Base-by-base conservation (phyloP, 768 basidiomycete species). In the Boletus rubroflammeus region DNA sequence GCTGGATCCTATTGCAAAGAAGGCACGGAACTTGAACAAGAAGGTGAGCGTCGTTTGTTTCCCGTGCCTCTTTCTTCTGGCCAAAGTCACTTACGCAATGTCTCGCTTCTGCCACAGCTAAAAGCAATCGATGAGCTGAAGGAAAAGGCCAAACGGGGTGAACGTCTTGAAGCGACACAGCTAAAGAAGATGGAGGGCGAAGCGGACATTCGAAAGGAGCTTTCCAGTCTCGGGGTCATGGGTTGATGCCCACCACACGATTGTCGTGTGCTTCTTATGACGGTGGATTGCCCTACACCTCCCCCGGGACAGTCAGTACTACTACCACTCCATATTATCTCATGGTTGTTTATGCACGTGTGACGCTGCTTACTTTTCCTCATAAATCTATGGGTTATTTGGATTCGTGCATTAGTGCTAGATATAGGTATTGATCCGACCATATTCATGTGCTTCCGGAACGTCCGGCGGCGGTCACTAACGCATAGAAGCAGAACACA, bases 71-170 rank as follows among this genome's bases (percentile, higher is more conserved):
- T 7, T 4, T 38, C 31, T 32, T 21, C 31, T 11, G 15, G 5
- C 9, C 14, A 9, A 19, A 5, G 10, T 40, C 23, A 6, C 39
- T 54, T n/a, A 57, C 15, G 1, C 15, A 14, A 13, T 17, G 14
- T 26, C 26, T 19, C 40, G 6, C 3, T 17, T 19, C 26, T 32
- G 21, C 6, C 52, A 35, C 61, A 97, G 94, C 79, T 99, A 60
- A 98, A 97, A 70, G 96, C 96, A n/a, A 98, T 99, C 61, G 93
- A 98, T 21, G 95, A 98, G 65, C 83, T 99, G 47, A 98, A 98
- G 76, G 91, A 90, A 60, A 93, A 94, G 75, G 81, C 83, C 26
- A 87, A 82, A 65, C 82, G 89, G 34, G 96, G 97, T 1, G 95
- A 98, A 70, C 82, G 87, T 51, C 79, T 99, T 29, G 96, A 99